Conservation (phyloP, 305 asterid species). For the Solanum hybrid region DNA sequence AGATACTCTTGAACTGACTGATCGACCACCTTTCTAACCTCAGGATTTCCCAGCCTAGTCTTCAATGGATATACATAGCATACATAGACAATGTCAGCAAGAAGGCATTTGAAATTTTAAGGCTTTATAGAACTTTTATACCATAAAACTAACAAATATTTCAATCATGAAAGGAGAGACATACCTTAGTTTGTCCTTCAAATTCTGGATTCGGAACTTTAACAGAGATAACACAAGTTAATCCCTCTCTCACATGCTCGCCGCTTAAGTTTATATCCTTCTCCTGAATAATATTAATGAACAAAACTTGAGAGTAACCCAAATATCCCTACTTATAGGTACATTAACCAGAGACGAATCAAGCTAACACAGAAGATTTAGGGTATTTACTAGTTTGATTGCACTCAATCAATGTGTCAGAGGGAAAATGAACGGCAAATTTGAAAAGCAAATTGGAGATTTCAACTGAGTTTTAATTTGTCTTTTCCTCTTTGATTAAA, state of each 20-base stretch:
- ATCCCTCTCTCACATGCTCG: slow-evolving; percentile 96
- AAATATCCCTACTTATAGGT: slow-evolving; percentile 5
- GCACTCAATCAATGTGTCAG: not conserved
- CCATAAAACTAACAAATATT: not conserved
- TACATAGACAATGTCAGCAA: not conserved
- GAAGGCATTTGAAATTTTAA: not conserved
- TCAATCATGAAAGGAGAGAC: not conserved
- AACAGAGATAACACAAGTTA: slow-evolving; percentile 88
- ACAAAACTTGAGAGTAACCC: slow-evolving; percentile 6
- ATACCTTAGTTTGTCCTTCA: slow-evolving; percentile 98
- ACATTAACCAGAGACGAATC: not conserved
- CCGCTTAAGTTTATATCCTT: slow-evolving; percentile 86
- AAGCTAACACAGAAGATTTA: not conserved
- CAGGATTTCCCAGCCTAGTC: slow-evolving; percentile 98
- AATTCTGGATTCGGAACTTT: slow-evolving; percentile 94
- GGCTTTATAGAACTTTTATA: not conserved
- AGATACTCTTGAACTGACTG: slow-evolving; percentile 75
- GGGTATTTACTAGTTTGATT: not conserved
- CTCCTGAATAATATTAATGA: slow-evolving; percentile 43
- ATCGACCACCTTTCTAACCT: slow-evolving; percentile 81
- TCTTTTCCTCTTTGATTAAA: not conserved
- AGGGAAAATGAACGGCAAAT: not conserved
- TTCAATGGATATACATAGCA: slow-evolving; percentile 16
- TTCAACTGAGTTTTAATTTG: not conserved
- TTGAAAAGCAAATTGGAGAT: not conserved